Percentiles rank a stretch among this genome's conserved stretches.
Evolutionary conservation across 192 early-diverging fungal genomes (phyloP).

Genomic region (Chytriomyces sp.): DNA sequence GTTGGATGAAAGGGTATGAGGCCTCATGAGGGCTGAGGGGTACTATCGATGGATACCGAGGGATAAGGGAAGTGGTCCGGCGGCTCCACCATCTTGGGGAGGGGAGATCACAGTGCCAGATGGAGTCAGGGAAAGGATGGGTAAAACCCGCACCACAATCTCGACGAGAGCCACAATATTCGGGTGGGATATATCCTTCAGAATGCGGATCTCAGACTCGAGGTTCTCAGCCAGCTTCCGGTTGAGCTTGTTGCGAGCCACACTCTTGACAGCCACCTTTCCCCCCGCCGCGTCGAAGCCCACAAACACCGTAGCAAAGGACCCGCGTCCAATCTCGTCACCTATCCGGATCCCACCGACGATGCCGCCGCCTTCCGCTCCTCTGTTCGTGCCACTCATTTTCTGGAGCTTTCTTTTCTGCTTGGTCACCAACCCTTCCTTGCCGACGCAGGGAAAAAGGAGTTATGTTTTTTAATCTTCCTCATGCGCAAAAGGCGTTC

Average conservation of each 20-base stretch:
- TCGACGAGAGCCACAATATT: slow-evolving; percentile 88
- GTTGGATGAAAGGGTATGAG: too few relatives aligned
- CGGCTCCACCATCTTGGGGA: too few relatives aligned
- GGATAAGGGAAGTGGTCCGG: too few relatives aligned
- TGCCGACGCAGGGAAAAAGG: too few relatives aligned
- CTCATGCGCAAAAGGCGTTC: too few relatives aligned
- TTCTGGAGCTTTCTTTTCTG: too few relatives aligned
- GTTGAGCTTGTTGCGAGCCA: slow-evolving; percentile 84
- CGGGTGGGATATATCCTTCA: slow-evolving; percentile 80
- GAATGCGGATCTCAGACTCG: slow-evolving; percentile 92
- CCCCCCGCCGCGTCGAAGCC: slow-evolving; percentile 42
- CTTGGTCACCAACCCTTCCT: too few relatives aligned
- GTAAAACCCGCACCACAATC: slow-evolving; percentile 67
- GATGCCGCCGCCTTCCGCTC: too few relatives aligned
- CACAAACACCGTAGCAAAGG: slow-evolving; percentile 94
- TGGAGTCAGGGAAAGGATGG: neutral
- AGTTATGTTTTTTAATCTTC: too few relatives aligned
- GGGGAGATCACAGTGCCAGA: neutral
- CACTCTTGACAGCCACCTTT: slow-evolving; percentile 89
- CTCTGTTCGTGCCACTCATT: too few relatives aligned
- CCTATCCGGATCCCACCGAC: slow-evolving; percentile 81
- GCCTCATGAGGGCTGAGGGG: too few relatives aligned
- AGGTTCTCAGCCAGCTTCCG: slow-evolving; percentile 90
- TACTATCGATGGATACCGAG: too few relatives aligned
- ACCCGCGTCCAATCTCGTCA: slow-evolving; percentile 89